Conservation (phyloP, 2,329 filamentous ascomycete genomes). For the Hymenoscyphus fructigenus region DNA sequence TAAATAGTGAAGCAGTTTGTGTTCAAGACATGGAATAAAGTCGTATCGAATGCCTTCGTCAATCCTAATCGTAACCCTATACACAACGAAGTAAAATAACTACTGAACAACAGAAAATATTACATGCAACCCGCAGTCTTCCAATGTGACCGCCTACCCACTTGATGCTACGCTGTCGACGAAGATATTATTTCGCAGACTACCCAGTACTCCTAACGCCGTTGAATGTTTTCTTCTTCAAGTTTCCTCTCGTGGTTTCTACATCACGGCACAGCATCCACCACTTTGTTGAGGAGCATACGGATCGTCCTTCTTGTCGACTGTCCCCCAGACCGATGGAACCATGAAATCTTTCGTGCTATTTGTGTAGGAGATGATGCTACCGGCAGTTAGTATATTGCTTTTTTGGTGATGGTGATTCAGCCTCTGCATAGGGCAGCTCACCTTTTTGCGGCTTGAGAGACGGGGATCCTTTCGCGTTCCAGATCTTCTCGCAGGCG, state of each 20-base stretch:
- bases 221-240: constrained; percentile 17
- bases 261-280: constrained; percentile 95
- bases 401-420: background rate
- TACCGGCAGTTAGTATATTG: constrained; percentile 41
- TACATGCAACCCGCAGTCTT: constrained; percentile 29
- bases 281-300: constrained; percentile 63
- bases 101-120: constrained; percentile 32
- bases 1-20: background rate
- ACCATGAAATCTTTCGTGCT: constrained; percentile 99
- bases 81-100: constrained; percentile 27
- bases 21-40: constrained; percentile 5
- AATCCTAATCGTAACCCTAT: constrained; percentile 22
- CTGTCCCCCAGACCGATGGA: constrained; percentile 87
- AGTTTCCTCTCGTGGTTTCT: constrained; percentile 32
- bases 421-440: constrained; percentile 29
- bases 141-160: constrained; percentile 16
- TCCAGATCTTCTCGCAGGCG: constrained; percentile 94
- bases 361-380: constrained; percentile 97
- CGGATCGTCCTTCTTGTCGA: constrained; percentile 95
- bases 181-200: constrained; percentile 29
- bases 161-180: constrained; percentile 20
- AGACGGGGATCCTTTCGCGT: constrained; percentile 91
- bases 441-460: constrained; percentile 85
- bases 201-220: constrained; percentile 31
- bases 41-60: constrained; percentile 16